phyloP scores from a whole-genome alignment of 352 stramenopile species.

The Globisporangium ultimum region DNA sequence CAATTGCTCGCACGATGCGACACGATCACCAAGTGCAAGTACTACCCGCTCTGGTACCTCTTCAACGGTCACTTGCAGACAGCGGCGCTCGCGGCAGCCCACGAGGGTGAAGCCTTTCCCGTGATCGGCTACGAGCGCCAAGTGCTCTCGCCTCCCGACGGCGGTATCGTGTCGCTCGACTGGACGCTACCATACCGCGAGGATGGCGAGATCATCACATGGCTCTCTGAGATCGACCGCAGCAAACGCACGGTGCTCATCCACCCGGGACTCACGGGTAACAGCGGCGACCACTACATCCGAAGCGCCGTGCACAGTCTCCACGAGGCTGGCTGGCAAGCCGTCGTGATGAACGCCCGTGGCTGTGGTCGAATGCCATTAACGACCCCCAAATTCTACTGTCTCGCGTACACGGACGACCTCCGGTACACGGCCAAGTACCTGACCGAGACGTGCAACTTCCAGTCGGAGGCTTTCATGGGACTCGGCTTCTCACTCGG shows the following conservation, averaged over 20 bases:
- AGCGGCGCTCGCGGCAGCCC: constrained; percentile 32
- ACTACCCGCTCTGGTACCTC: constrained; percentile 50
- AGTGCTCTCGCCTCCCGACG: constrained; percentile 52
- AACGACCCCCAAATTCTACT: constrained; percentile 37
- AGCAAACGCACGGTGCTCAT: constrained; percentile 45
- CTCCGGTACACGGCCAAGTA: constrained; percentile 39
- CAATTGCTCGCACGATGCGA: constrained; percentile 31
- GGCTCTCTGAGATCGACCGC: constrained; percentile 26
- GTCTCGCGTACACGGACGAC: constrained; percentile 46
- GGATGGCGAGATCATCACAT: constrained; percentile 10
- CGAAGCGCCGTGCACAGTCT: constrained; percentile 34
- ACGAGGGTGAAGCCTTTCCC: constrained; percentile 25
- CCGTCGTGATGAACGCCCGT: constrained; percentile 43
- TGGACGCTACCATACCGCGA: constrained; percentile 37
- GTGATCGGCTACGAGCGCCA: constrained; percentile 54
- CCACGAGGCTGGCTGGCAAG: constrained; percentile 29
- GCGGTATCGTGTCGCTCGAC: constrained; percentile 66
- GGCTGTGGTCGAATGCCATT: constrained; percentile 36
- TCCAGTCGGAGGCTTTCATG: constrained; percentile 40
- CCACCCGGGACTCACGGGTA: constrained; percentile 60
- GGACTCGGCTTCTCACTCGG: constrained; percentile 73
- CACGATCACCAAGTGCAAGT: constrained; percentile 42
- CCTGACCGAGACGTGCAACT: constrained; percentile 44
- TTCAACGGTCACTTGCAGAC: constrained; percentile 71
- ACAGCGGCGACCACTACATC: constrained; percentile 73